phyloP scores from a whole-genome alignment of 2,329 filamentous ascomycete species.

The Thielaviopsis cerberus region DNA sequence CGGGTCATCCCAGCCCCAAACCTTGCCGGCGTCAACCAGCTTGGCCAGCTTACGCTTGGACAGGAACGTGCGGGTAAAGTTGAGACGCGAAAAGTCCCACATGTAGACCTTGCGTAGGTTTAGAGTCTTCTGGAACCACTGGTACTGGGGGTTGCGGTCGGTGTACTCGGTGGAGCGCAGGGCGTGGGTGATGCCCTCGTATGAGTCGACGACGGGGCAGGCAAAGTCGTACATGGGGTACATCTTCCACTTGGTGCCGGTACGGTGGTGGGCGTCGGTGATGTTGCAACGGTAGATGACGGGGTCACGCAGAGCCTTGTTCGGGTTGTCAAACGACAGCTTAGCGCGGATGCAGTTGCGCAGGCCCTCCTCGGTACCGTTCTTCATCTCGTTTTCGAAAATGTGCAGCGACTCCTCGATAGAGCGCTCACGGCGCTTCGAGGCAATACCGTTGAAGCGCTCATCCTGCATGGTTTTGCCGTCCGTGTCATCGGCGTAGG shows the following conservation, averaged over 20 bases:
- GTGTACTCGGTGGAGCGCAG: slow-evolving; percentile 74
- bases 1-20: slow-evolving; percentile 74
- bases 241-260: slow-evolving; percentile 63
- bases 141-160: slow-evolving; percentile 70
- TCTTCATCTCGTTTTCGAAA: slow-evolving; percentile 88
- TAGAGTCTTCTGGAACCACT: slow-evolving; percentile 64
- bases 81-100: slow-evolving; percentile 72
- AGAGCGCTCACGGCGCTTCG: slow-evolving; percentile 57
- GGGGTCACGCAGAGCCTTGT: slow-evolving; percentile 89
- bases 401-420: slow-evolving; percentile 70
- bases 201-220: slow-evolving; percentile 60
- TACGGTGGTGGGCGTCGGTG: slow-evolving; percentile 52
- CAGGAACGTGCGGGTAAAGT: slow-evolving; percentile 65
- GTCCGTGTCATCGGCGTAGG: slow-evolving; percentile 87
- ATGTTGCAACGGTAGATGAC: slow-evolving; percentile 91
- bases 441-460: slow-evolving; percentile 68
- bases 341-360: slow-evolving; percentile 89
- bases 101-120: slow-evolving; percentile 60
- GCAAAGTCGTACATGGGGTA: slow-evolving; percentile 80
- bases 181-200: slow-evolving; percentile 70
- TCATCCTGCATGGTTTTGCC: slow-evolving; percentile 75
- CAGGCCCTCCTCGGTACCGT: slow-evolving; percentile 56
- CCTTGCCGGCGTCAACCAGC: slow-evolving; percentile 56
- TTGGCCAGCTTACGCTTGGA: slow-evolving; percentile 77
- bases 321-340: slow-evolving; percentile 76